Evolutionary conservation across 108 stramenopile genomes (phyloP).

Genomic region (Stephanodiscus minutulus): DNA sequence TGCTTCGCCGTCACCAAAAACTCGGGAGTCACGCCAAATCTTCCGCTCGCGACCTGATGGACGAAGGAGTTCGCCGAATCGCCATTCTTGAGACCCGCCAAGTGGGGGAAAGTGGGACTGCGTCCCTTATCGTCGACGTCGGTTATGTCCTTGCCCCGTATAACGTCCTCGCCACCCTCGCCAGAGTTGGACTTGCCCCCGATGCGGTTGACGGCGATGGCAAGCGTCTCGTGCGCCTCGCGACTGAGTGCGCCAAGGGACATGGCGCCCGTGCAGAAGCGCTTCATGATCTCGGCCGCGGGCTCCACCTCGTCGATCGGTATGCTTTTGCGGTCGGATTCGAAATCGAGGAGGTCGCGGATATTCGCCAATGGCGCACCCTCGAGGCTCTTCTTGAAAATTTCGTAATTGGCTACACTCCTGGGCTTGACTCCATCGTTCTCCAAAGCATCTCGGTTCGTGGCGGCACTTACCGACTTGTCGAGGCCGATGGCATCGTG

Average conservation of each 20-base stretch:
- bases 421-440: conserved; percentile 79
- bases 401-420: conserved; percentile 86
- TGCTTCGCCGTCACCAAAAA: conserved; percentile 92
- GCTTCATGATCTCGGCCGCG: conserved; percentile 85
- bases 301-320: conserved; percentile 86
- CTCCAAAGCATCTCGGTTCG: conserved; percentile 73
- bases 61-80: conserved; percentile 91
- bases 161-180: conserved; percentile 92
- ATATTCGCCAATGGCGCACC: conserved; percentile 87
- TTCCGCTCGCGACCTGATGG: conserved; percentile 92
- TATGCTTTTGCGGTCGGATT: conserved; percentile 82
- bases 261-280: conserved; percentile 96
- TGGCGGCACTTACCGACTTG: conserved; percentile 79
- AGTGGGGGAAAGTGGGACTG: conserved; percentile 83
- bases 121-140: conserved; percentile 87
- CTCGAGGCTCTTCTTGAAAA: conserved; percentile 84
- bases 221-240: conserved; percentile 94
- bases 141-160: conserved; percentile 61
- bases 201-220: conserved; percentile 92
- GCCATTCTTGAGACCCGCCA: conserved; percentile 87
- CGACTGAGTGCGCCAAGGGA: conserved; percentile 91
- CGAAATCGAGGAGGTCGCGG: conserved; percentile 91
- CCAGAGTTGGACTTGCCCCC: conserved; percentile 95
- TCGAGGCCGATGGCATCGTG: conserved; percentile 90
- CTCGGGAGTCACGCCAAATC: conserved; percentile 94